Evolutionary conservation across 192 early-diverging fungal genomes (phyloP), one percentile per base, ranked within the genome.

Genomic region (Coemansia umbellata): DNA sequence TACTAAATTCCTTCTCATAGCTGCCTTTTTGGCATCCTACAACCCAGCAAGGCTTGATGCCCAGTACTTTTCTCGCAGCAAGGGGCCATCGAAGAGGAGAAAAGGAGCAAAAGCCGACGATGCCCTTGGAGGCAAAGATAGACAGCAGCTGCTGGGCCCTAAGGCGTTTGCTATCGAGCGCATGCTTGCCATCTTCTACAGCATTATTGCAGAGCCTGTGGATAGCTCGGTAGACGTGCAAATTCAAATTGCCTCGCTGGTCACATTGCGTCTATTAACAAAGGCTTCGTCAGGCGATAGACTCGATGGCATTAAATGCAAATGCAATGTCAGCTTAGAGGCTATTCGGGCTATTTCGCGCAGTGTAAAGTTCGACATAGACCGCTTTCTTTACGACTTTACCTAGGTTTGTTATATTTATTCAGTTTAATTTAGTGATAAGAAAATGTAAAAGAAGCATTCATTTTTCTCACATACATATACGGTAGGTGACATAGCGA

Each of bases 121-220:
- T n/a, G 31, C 44, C 5, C 64, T 32, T 60, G 82, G 52, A 51
- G 79, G 71, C 0, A 49, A 78, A 55, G 74, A 83, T 28, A 78
- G 93, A 13, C 93, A 91, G 62, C 93, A 95, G 54, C 76, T 96
- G 2, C 63, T 93, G 8, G 96, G 96, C 0, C 94, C 96, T 2
- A 93, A 90, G 58, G 58, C 85, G 5, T 99, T 99, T 78, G 88
- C 88, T 0, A 76, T 99, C n/a, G 94, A 99, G 56, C 83, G 96
- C 19, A 87, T 99, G 90, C 64, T 95, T 58, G 96, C 96, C 35
- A 97, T 99, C 39, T 97, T 97, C 69, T 92, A 95, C 66, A 89
- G 85, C 56, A 87, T 93, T 17, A 70, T 91, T 15, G 84, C 82
- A 3, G 84, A 90, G 31, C 70, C 81, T 4, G 65, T 85, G 5